Conservation (phyloP, 495 filamentous ascomycete genomes). For the Evernia prunastri region DNA sequence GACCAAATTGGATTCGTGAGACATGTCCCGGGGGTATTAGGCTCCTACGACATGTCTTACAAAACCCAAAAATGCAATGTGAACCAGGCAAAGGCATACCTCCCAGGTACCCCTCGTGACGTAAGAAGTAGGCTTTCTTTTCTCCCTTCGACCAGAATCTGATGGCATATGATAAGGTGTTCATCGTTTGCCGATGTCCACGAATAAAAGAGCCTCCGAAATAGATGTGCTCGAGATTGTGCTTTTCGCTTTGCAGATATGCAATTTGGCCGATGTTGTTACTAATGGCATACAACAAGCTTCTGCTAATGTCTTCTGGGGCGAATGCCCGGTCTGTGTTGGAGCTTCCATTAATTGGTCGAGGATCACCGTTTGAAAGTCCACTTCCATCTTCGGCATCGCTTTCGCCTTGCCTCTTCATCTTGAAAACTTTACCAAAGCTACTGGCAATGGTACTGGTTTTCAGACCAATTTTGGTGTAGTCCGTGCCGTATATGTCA, state of each 20-base stretch:
- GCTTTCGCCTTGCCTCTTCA: conserved; percentile 69
- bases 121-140: conserved; percentile 91
- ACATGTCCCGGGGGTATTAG: no score
- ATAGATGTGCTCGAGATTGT: conserved; percentile 85
- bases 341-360: conserved; percentile 23
- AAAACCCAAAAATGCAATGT: no score
- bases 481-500: conserved; percentile 95
- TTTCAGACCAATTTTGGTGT: conserved; percentile 90
- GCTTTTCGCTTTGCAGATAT: conserved; percentile 89
- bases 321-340: conserved; percentile 42
- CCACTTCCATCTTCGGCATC: conserved; percentile 72
- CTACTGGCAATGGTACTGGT: conserved; percentile 89
- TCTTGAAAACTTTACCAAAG: conserved; percentile 91
- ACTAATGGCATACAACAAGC: conserved; percentile 76
- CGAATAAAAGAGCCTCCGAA: conserved; percentile 97
- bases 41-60: no score
- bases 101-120: conserved; percentile 96
- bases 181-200: conserved; percentile 94
- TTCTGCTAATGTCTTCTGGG: conserved; percentile 60
- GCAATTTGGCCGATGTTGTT: conserved; percentile 99
- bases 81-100: no score
- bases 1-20: no score
- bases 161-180: conserved; percentile 91
- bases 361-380: conserved; percentile 46
- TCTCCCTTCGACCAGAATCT: conserved; percentile 92